These are phyloP conservation scores for Diospyros kaki DNA, from an alignment of 148 eudicot genomes.

Conservation along the genomic window DNA sequence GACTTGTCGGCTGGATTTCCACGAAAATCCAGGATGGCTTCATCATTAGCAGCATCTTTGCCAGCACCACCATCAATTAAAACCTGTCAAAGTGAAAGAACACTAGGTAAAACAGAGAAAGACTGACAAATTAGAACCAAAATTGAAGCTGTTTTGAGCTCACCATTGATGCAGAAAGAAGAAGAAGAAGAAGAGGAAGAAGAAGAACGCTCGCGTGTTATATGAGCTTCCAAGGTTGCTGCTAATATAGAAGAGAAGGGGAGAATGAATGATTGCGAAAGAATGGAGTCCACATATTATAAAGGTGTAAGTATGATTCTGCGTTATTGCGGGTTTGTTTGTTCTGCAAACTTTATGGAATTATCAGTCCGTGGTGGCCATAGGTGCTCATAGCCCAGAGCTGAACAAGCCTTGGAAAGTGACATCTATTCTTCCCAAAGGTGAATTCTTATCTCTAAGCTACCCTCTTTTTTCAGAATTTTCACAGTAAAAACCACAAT, in stretches of 20 bases:
- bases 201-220: background rate
- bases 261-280: background rate
- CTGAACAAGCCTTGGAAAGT: background rate
- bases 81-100: conserved; percentile 37
- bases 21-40: conserved; percentile 45
- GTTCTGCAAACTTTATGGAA: background rate
- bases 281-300: background rate
- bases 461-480: too few relatives aligned
- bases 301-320: background rate
- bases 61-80: conserved; percentile 32
- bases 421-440: background rate
- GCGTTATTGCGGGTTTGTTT: background rate
- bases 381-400: background rate
- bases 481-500: too few relatives aligned
- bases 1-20: conserved; percentile 82
- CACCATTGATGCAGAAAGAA: conserved; percentile 8
- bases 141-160: background rate
- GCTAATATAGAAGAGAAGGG: background rate
- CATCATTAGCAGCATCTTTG: conserved; percentile 34
- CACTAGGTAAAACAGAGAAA: background rate
- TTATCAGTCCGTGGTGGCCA: background rate
- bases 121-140: background rate
- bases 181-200: background rate
- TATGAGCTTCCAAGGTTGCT: background rate
- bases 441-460: background rate